Base-by-base conservation (phyloP, 116 monocot species). In the Iris pallida region DNA sequence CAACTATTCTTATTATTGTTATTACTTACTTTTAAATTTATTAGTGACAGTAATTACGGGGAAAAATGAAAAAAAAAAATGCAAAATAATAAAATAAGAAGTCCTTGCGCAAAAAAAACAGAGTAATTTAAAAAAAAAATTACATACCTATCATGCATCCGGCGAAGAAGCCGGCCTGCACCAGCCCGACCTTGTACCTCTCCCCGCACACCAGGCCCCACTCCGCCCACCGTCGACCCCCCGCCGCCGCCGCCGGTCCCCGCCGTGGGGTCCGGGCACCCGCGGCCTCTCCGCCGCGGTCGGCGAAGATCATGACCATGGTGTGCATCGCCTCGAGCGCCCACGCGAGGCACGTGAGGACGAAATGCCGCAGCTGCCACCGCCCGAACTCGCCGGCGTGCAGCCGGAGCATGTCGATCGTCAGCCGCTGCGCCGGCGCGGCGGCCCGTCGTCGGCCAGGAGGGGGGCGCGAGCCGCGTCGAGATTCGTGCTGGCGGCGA, bases 271-370 rank as follows among this genome's bases (percentile, higher is more conserved):
- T 0, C 68, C 72, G 71, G 73, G 43, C 13, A 40, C 47, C 8
- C 47, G 45, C 17, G 5, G 9, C 15, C 5, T 30, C 70, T 30
- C 30, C 30, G 30, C 30, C 30, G 30, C 30, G 78, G 53, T 85
- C 85, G n/a, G 85, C 71, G 78, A 85, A 85, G 62, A 85, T 81
- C 72, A 85, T 81, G 44, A 79, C 81, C 81, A 85, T 81, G 43
- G 81, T 76, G 78, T 85, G 85, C 17, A 85, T 20, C 5, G 78
- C 85, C 61, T 85, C 81, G 5, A 85, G 68, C 7, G 78, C 69
- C 85, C 85, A 85, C 4, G 85, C 85, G 8, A 51, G 1, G 40
- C 78, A 72, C 7, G 78, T 70, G 12, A 81, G 72, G 19, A 85
- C 65, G 64, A 85, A 85, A 62, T 85, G 85, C 42, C 66, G 61